Evolutionary conservation across 2,329 filamentous ascomycete genomes (phyloP).

Genomic region (Verticillium dahliae): DNA sequence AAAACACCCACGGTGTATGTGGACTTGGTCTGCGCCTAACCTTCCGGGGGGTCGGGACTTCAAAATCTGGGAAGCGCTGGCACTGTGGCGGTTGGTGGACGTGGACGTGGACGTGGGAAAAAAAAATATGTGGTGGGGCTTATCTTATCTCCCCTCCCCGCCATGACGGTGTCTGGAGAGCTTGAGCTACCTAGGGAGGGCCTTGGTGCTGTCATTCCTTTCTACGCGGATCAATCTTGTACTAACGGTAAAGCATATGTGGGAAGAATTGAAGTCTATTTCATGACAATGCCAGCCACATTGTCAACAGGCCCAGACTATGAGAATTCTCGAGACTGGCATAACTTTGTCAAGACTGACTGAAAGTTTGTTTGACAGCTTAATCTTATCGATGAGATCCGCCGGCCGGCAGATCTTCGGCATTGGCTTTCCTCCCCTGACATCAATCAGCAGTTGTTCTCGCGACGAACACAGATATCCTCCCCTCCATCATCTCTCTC

Average conservation of each 20-base stretch:
- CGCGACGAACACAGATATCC: not conserved
- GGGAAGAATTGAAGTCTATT: too few species aligned
- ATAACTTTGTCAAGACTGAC: too few species aligned
- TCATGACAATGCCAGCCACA: too few species aligned
- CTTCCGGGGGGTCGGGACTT: not conserved
- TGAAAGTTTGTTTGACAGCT: not conserved
- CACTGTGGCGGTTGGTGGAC: too few species aligned
- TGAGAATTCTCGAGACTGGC: too few species aligned
- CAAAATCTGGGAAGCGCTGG: not conserved
- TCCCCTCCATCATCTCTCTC: not conserved
- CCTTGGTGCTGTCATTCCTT: too few species aligned
- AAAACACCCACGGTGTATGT: not conserved
- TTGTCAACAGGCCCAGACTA: too few species aligned
- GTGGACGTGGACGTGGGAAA: constrained; percentile 3
- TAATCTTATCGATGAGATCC: not conserved
- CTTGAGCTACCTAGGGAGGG: too few species aligned
- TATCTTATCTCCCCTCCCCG: constrained; percentile 22
- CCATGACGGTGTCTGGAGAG: not conserved
- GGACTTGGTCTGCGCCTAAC: not conserved
- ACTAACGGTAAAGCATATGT: too few species aligned
- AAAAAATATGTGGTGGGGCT: constrained; percentile 21
- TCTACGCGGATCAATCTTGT: too few species aligned
- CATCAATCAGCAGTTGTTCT: not conserved
- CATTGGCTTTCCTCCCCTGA: not conserved
- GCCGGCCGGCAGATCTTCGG: not conserved